Percentiles rank a stretch among this genome's conserved stretches.
Evolutionary conservation across 495 filamentous ascomycete species (phyloP).

Genomic region (Aspergillus carlsbadensis): DNA sequence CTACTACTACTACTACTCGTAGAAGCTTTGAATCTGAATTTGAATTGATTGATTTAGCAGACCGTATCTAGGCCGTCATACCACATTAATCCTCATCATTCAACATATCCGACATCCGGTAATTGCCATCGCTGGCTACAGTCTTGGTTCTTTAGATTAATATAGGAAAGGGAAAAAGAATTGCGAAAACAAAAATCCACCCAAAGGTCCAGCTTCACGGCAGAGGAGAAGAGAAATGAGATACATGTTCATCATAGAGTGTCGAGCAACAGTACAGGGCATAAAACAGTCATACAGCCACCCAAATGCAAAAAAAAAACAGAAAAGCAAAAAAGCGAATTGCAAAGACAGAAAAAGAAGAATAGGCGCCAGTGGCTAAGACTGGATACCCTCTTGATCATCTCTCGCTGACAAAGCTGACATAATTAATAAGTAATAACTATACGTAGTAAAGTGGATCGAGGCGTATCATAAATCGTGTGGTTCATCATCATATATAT

Average conservation of each 20-base stretch:
- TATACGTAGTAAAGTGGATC: no score
- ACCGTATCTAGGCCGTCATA: not conserved
- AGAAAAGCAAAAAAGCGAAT: not conserved
- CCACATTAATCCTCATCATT: conserved; percentile 8
- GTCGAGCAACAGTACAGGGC: not conserved
- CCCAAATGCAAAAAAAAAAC: not conserved
- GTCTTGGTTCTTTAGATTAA: conserved; percentile 1
- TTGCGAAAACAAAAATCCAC: conserved; percentile 9
- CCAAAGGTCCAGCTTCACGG: conserved; percentile 18
- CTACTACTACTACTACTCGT: no score
- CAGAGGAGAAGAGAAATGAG: conserved; percentile 11
- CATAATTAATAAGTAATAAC: no score
- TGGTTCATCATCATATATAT: conserved; percentile 14
- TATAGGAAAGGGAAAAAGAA: not conserved
- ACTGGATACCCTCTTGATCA: not conserved
- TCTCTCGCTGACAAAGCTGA: not conserved
- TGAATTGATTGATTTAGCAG: not conserved
- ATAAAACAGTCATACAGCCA: conserved; percentile 11
- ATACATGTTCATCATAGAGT: conserved; percentile 1
- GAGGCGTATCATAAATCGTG: conserved; percentile 14
- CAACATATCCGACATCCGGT: not conserved
- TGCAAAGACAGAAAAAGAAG: not conserved
- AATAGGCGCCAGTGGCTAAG: not conserved
- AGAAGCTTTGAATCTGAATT: not conserved
- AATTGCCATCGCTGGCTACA: conserved; percentile 13